Conservation (phyloP, 176 grass and related monocot genomes). For the Avena sativa region DNA sequence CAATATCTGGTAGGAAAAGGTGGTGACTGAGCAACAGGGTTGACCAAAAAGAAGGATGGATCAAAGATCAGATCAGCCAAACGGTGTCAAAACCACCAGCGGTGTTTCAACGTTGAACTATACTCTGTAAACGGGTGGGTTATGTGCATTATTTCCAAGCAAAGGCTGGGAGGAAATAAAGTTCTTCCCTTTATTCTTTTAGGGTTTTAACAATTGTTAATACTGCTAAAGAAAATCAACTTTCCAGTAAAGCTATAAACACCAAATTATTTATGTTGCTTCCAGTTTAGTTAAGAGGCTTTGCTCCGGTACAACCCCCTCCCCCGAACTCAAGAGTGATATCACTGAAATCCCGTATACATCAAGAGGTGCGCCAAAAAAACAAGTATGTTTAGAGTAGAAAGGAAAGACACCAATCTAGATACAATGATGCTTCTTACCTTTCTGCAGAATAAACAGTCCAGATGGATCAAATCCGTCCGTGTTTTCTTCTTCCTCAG, state of each 20-base stretch:
- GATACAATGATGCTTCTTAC: constrained; percentile 40
- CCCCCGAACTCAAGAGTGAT: neutral
- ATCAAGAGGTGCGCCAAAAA: neutral
- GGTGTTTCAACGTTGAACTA: neutral
- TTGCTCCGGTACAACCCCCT: no score
- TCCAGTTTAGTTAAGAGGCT: neutral
- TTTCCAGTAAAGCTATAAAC: neutral
- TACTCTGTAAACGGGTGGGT: neutral
- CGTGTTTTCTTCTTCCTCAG: constrained; percentile 66
- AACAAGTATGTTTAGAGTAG: neutral
- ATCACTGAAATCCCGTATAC: constrained; percentile 1
- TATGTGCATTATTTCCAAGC: neutral
- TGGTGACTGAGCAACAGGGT: neutral
- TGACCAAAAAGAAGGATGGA: neutral
- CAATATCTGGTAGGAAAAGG: neutral
- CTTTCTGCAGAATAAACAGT: constrained; percentile 88
- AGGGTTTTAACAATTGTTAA: neutral
- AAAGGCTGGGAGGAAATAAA: neutral
- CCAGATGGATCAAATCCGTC: constrained; percentile 87
- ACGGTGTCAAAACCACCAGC: neutral
- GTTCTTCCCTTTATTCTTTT: neutral
- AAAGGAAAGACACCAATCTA: neutral
- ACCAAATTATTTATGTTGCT: neutral
- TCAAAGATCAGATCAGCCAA: neutral
- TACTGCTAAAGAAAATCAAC: neutral